Evolutionary conservation across 768 basidiomycete species (phyloP), one percentile per base, ranked within the genome.

Genomic region (Rhizopogon sp.): DNA sequence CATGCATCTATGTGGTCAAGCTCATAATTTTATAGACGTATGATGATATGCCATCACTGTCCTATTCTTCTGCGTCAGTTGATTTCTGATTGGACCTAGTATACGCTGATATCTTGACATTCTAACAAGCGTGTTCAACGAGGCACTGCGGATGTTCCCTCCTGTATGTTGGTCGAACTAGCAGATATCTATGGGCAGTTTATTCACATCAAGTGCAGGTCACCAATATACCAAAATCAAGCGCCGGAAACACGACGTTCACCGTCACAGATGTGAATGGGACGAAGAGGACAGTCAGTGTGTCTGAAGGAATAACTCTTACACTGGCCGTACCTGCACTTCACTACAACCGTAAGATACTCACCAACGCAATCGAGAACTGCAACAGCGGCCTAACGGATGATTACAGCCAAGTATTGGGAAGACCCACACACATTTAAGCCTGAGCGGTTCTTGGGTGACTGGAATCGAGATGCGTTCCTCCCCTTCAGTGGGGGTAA

Each of bases 381-480:
- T 16, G 25, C 22, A 54, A 31, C 16, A 22, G n/a, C 8, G 8
- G 37, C 10, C 51, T 54, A 7, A n/a, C 41, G 29, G 17, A 20
- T 28, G 33, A 17, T 35, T 44, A 28, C 56, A 74, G 74, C 72
- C 6, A 60, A 61, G 9, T 73, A 73, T 60, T 75, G 74, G 74
- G 61, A 68, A 5, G 70, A 75, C 33, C 74, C 74, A 1, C 41
- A 64, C 22, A 59, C 55, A 13, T 76, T 74, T 62, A 68, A 65
- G 20, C 74, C 74, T 0, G 70, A 72, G 28, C 73, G 81, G 6
- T 82, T 82, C 69, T 64, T 81, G n/a, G 72, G 70, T 39, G 76
- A 81, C 45, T 83, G 78, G 75, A 74, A 77, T 17, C 70, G 74
- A 35, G 80, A 82, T 59, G 82, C 81, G 0, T 82, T 81, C 60